These are phyloP conservation scores for Leccinum arenicola DNA, from an alignment of 768 basidiomycete genomes.

Conservation along the genomic window DNA sequence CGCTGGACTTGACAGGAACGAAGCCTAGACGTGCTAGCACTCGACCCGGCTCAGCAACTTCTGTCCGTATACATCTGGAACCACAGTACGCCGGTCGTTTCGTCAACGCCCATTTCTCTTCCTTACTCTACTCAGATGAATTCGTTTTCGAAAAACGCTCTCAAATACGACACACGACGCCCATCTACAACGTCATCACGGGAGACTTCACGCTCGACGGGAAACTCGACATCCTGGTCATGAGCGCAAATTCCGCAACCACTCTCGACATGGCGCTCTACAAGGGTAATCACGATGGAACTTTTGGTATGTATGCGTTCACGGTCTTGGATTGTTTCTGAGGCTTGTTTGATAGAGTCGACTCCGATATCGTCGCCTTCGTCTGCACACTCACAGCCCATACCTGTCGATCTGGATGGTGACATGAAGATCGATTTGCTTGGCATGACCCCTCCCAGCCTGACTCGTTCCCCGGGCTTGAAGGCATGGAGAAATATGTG, in stretches of 20 bases:
- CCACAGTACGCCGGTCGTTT: slow-evolving; percentile 53
- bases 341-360: slow-evolving; percentile 7
- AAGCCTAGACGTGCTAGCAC: slow-evolving; percentile 79
- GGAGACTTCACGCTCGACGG: slow-evolving; percentile 95
- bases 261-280: slow-evolving; percentile 72
- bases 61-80: slow-evolving; percentile 81
- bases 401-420: slow-evolving; percentile 83
- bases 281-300: slow-evolving; percentile 55
- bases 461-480: slow-evolving; percentile 34
- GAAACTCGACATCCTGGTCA: slow-evolving; percentile 84
- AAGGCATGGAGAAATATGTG: slow-evolving; percentile 81
- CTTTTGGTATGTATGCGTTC: slow-evolving; percentile 53
- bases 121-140: slow-evolving; percentile 40
- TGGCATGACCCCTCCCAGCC: slow-evolving; percentile 51
- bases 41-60: slow-evolving; percentile 73
- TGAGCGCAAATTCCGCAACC: slow-evolving; percentile 57
- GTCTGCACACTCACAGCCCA: slow-evolving; percentile 75
- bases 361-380: slow-evolving; percentile 53
- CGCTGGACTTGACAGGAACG: neutral
- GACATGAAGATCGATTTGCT: slow-evolving; percentile 89
- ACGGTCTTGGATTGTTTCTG: neutral
- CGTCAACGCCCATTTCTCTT: slow-evolving; percentile 1
- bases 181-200: slow-evolving; percentile 80
- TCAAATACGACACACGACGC: slow-evolving; percentile 51
- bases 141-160: slow-evolving; percentile 54